These are phyloP conservation scores for Chlorella variabilis DNA, from an alignment of 163 green algal species.

Conservation along the genomic window DNA sequence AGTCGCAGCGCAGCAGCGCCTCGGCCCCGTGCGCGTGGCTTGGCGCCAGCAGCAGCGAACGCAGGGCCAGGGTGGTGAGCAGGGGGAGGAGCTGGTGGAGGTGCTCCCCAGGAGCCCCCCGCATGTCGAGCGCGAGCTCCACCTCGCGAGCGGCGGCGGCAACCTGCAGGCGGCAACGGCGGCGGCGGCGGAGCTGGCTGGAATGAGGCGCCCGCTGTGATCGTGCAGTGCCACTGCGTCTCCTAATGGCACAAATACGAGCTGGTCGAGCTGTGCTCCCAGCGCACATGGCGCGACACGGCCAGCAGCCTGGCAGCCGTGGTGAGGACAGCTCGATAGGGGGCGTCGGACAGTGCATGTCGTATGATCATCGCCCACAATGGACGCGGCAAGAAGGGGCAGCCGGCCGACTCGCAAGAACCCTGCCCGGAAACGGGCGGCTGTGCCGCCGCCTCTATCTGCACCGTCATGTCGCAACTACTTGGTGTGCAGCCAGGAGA, in stretches of 20 bases:
- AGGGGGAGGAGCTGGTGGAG: not conserved
- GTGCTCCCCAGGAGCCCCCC: not conserved
- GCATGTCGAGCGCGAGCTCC: not conserved
- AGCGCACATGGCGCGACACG: not conserved
- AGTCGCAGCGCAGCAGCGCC: not conserved
- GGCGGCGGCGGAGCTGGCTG: not conserved
- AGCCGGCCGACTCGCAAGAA: too few relatives aligned
- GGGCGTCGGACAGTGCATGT: not conserved
- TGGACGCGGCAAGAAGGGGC: not conserved
- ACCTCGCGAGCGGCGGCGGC: not conserved
- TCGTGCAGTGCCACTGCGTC: not conserved
- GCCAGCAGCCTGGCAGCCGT: not conserved
- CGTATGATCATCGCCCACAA: not conserved
- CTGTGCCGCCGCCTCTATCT: too few relatives aligned
- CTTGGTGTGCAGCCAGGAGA: too few relatives aligned
- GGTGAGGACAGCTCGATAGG: not conserved
- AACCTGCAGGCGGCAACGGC: not conserved
- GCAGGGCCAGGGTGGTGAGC: not conserved
- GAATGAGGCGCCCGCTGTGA: too few relatives aligned
- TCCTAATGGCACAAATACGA: not conserved
- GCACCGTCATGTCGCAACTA: too few relatives aligned
- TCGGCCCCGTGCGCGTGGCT: constrained; percentile 6
- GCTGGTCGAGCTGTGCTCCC: not conserved
- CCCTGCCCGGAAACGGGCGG: too few relatives aligned
- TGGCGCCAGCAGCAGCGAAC: not conserved